A percentile compares a stretch with the other conserved stretches of the same genome.
These are phyloP conservation scores for Leptomonas pyrrhocoris DNA, from an alignment of 208 protist genomes.

Conservation along the genomic window DNA sequence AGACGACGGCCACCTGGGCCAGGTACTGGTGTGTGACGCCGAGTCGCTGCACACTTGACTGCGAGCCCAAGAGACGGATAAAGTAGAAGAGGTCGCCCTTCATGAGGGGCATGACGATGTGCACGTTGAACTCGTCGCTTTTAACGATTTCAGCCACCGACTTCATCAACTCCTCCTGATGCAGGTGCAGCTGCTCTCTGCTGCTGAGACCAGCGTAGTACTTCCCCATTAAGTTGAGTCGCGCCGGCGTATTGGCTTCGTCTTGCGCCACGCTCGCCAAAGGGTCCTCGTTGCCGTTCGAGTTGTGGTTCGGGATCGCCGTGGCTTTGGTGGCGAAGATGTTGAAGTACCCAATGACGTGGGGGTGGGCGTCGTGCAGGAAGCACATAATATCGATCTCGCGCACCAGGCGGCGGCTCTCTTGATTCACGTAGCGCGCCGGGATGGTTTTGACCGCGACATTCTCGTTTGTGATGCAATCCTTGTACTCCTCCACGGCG, in stretches of 20 bases:
- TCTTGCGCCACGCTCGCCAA: slow-evolving; percentile 51
- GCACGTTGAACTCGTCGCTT: slow-evolving; percentile 71
- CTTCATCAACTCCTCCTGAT: slow-evolving; percentile 49
- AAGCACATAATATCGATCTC: slow-evolving; percentile 98
- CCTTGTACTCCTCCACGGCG: slow-evolving; percentile 95
- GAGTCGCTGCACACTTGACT: slow-evolving; percentile 25
- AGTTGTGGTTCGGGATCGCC: slow-evolving; percentile 25
- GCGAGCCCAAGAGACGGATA: slow-evolving; percentile 46
- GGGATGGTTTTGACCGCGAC: slow-evolving; percentile 94
- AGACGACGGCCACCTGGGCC: slow-evolving; percentile 66
- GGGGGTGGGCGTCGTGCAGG: slow-evolving; percentile 92
- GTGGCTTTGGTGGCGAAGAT: slow-evolving; percentile 94
- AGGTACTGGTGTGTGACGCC: slow-evolving; percentile 50
- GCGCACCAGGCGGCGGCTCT: slow-evolving; percentile 90
- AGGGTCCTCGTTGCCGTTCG: slow-evolving; percentile 15
- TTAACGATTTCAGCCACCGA: slow-evolving; percentile 30
- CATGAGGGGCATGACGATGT: slow-evolving; percentile 92
- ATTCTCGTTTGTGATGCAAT: slow-evolving; percentile 67
- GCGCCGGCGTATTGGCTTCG: slow-evolving; percentile 25
- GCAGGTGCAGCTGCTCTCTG: slow-evolving; percentile 33
- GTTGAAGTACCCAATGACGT: slow-evolving; percentile 93
- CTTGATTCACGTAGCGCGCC: slow-evolving; percentile 84
- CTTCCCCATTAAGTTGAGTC: slow-evolving; percentile 48
- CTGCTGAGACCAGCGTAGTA: slow-evolving; percentile 38
- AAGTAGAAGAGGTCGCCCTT: slow-evolving; percentile 83